A percentile compares a stretch with the other conserved stretches of the same genome.
phyloP scores from a whole-genome alignment of 1,284 basidiomycete genomes.

The Neotropicomus parvogracilis region DNA sequence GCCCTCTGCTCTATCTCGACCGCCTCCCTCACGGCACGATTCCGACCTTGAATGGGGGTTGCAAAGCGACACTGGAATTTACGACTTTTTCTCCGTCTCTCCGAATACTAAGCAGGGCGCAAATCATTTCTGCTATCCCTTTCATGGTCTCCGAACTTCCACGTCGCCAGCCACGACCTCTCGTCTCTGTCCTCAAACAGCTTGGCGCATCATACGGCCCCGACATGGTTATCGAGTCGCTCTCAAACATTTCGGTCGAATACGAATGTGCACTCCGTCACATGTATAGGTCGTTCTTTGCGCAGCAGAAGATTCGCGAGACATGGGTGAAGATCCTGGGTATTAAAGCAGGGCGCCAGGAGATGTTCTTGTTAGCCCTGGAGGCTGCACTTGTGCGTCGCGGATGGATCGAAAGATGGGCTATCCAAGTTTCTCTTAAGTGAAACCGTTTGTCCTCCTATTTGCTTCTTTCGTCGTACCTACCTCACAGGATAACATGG shows the following conservation, averaged over 20 bases:
- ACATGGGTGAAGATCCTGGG: constrained; percentile 36
- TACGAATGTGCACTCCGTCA: constrained; percentile 29
- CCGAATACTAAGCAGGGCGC: constrained; percentile 16
- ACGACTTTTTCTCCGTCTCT: constrained; percentile 29
- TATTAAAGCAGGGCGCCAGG: constrained; percentile 44
- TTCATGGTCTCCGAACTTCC: constrained; percentile 22
- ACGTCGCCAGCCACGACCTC: constrained; percentile 21
- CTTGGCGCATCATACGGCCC: constrained; percentile 29
- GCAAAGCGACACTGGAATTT: constrained; percentile 24
- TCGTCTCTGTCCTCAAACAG: constrained; percentile 23
- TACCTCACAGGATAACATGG: background rate
- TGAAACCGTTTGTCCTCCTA: constrained; percentile 6
- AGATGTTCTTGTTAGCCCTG: constrained; percentile 47
- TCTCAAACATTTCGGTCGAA: constrained; percentile 43
- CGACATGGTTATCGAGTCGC: constrained; percentile 37
- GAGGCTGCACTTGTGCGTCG: constrained; percentile 49
- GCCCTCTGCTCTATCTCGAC: constrained; percentile 25
- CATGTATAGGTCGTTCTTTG: constrained; percentile 31
- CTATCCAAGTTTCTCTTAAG: constrained; percentile 22
- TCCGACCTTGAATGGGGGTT: constrained; percentile 11
- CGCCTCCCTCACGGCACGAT: constrained; percentile 7
- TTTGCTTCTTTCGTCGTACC: background rate
- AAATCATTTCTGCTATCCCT: constrained; percentile 27
- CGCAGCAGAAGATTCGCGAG: constrained; percentile 23
- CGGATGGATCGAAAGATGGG: constrained; percentile 39